A percentile compares a stretch with the other conserved stretches of the same genome.
Evolutionary conservation across 116 monocot species (phyloP).

Genomic region (Iris pallida): DNA sequence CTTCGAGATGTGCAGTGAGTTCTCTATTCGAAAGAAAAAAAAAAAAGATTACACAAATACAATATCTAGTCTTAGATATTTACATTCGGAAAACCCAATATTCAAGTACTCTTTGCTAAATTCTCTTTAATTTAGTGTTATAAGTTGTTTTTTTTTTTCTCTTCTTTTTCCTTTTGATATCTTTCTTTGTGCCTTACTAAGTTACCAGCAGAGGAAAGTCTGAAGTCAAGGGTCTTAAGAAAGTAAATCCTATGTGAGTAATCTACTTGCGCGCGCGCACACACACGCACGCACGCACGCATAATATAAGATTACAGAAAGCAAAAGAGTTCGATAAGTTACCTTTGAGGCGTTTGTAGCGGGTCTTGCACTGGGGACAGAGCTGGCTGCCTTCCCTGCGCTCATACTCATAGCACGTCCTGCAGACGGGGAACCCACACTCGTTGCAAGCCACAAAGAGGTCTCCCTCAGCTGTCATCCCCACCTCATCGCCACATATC

Average conservation of each 20-base stretch:
- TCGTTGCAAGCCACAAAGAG: conserved; percentile 97
- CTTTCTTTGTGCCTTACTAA: not conserved
- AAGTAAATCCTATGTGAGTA: not conserved
- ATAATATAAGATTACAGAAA: not conserved
- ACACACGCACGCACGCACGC: not conserved
- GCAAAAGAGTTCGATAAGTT: not conserved
- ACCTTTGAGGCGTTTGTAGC: conserved; percentile 95
- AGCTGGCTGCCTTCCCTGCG: conserved; percentile 83
- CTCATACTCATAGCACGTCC: conserved; percentile 97
- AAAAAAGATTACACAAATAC: no score
- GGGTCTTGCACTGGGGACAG: conserved; percentile 96
- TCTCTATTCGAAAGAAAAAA: no score
- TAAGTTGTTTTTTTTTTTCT: no score
- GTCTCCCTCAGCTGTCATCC: conserved; percentile 74
- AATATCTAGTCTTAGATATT: no score
- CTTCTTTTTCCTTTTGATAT: not conserved
- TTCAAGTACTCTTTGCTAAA: no score
- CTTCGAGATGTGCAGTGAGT: no score
- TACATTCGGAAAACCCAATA: no score
- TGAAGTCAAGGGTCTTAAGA: no score
- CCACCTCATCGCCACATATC: conserved; percentile 90
- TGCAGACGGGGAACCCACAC: conserved; percentile 94
- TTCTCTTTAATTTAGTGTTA: no score
- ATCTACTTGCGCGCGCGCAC: not conserved
- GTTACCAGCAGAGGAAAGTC: not conserved